A percentile compares a stretch with the other conserved stretches of the same genome.
Evolutionary conservation across 305 asterid genomes (phyloP).

Genomic region (Salvia sclarea): DNA sequence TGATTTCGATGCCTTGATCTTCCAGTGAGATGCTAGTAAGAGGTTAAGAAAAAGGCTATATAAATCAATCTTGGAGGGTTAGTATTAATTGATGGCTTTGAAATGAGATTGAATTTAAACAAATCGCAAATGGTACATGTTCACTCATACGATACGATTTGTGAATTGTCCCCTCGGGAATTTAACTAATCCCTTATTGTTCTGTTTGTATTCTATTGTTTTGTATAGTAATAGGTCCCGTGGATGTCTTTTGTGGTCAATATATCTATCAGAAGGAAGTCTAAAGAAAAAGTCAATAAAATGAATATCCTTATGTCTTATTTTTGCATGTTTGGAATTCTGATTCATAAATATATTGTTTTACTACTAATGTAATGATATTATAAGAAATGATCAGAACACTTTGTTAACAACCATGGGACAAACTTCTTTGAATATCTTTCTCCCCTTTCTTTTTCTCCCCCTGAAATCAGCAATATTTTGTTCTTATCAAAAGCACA

Average conservation of each 20-base stretch:
- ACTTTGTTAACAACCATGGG: background rate
- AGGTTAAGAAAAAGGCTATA: background rate
- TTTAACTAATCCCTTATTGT: background rate
- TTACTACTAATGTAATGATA: background rate
- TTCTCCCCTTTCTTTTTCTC: background rate
- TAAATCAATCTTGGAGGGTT: background rate
- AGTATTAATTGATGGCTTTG: background rate
- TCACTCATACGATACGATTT: background rate
- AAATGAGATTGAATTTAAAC: background rate
- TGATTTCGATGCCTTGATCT: constrained; percentile 11
- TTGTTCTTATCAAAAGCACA: background rate
- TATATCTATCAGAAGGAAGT: constrained; percentile 4
- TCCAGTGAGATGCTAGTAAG: constrained; percentile 3
- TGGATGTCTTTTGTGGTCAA: constrained; percentile 1
- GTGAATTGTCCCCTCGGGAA: background rate
- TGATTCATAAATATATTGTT: background rate
- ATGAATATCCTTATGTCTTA: background rate
- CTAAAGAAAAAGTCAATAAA: background rate
- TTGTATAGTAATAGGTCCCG: background rate
- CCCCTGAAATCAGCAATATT: background rate
- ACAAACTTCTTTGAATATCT: background rate
- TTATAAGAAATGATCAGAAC: background rate
- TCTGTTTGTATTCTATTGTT: background rate
- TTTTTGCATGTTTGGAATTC: background rate
- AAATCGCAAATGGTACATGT: background rate